Evolutionary conservation across 2,329 filamentous ascomycete species (phyloP).

Genomic region (Colletotrichum scovillei): DNA sequence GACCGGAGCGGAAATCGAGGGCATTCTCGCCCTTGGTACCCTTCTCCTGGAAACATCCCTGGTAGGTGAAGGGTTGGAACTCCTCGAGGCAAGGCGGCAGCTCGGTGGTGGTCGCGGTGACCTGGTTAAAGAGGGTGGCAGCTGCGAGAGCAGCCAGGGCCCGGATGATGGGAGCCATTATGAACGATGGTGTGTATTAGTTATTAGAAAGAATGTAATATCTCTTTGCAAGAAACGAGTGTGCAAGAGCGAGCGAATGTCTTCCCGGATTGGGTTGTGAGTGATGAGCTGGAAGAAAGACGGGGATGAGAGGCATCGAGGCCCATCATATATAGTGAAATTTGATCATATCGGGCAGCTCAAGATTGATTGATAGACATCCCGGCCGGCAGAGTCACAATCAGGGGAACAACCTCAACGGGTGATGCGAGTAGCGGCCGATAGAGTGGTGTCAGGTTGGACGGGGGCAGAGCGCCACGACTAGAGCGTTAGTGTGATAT

Average conservation of each 20-base stretch:
- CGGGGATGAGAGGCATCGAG: constrained; percentile 7
- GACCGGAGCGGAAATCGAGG: constrained; percentile 55
- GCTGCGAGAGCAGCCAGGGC: constrained; percentile 51
- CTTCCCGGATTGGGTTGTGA: constrained; percentile 25
- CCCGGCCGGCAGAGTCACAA: background rate
- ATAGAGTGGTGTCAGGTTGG: constrained; percentile 25
- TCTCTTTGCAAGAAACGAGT: constrained; percentile 38
- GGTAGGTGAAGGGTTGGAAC: constrained; percentile 60
- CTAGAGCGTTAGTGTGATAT: constrained; percentile 11
- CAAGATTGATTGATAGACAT: constrained; percentile 1
- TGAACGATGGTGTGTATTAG: constrained; percentile 33
- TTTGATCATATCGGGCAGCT: constrained; percentile 8
- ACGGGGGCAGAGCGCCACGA: constrained; percentile 9
- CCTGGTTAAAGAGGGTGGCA: constrained; percentile 49
- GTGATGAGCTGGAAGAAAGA: constrained; percentile 5
- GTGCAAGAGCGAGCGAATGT: constrained; percentile 35
- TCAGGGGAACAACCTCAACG: background rate
- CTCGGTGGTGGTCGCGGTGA: constrained; percentile 55
- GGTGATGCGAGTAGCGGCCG: constrained; percentile 10
- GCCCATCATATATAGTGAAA: constrained; percentile 30
- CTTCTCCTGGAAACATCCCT: constrained; percentile 59
- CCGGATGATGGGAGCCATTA: constrained; percentile 46
- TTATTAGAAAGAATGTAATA: constrained; percentile 30
- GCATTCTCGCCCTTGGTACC: constrained; percentile 40
- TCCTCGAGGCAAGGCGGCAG: constrained; percentile 56